Evolutionary conservation across 495 filamentous ascomycete genomes (phyloP).

Genomic region (Neurospora sp.): DNA sequence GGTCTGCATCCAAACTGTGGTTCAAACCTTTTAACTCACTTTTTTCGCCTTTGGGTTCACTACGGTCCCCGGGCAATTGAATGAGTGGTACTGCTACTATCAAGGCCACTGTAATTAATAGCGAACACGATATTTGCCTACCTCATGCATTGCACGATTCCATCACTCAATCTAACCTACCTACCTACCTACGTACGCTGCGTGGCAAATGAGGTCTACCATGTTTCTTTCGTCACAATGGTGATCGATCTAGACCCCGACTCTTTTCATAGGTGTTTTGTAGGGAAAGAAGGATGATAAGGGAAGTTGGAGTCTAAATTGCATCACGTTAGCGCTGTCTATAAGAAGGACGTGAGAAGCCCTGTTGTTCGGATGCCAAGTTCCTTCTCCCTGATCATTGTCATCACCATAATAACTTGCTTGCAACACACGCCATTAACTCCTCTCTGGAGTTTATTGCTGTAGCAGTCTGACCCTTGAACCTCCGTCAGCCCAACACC

Average conservation of each 20-base stretch:
- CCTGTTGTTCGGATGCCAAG: neutral
- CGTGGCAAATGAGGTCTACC: neutral
- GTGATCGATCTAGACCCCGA: neutral
- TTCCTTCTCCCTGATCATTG: neutral
- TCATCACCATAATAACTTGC: neutral
- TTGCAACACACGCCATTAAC: too few relatives aligned
- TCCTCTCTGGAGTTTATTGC: too few relatives aligned
- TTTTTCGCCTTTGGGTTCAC: neutral
- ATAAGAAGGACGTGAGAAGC: neutral
- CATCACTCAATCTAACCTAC: neutral
- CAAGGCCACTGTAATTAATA: neutral
- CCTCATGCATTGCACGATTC: neutral
- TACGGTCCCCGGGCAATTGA: neutral
- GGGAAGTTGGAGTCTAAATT: neutral
- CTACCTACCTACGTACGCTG: neutral
- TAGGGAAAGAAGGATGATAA: neutral
- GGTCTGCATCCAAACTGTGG: slow-evolving; percentile 12
- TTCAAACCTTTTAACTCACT: neutral
- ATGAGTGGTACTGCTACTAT: neutral
- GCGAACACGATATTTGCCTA: neutral
- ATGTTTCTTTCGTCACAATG: neutral
- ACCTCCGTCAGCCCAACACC: neutral
- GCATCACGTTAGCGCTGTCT: neutral
- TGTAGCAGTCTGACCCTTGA: neutral
- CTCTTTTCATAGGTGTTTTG: neutral